These are phyloP conservation scores for Physcia stellaris DNA, from an alignment of 495 filamentous ascomycete genomes.

Conservation along the genomic window DNA sequence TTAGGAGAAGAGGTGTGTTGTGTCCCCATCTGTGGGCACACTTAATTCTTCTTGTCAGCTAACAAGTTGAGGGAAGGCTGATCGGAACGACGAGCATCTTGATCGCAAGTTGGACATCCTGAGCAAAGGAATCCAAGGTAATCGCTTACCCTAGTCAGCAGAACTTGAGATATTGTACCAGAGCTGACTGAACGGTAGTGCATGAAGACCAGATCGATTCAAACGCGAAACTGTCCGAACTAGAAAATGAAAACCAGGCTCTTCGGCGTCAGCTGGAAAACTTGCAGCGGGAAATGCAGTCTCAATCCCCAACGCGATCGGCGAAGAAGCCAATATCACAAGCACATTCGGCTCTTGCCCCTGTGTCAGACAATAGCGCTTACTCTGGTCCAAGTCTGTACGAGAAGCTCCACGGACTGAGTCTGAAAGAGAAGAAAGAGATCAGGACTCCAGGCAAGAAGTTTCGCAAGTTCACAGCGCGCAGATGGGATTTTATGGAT, in stretches of 20 bases:
- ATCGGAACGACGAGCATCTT: slow-evolving; percentile 62
- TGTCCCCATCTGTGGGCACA: too few relatives aligned
- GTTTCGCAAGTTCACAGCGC: slow-evolving; percentile 33
- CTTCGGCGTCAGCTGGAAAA: slow-evolving; percentile 30
- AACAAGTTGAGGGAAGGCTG: slow-evolving; percentile 24
- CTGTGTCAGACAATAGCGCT: slow-evolving; percentile 1
- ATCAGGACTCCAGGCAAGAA: slow-evolving; percentile 15
- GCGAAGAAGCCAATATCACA: slow-evolving; percentile 6
- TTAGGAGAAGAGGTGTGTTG: slow-evolving; percentile 57
- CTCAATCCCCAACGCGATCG: slow-evolving; percentile 27
- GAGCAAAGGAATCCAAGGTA: slow-evolving; percentile 50
- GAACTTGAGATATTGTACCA: slow-evolving; percentile 4
- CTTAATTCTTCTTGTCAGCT: slow-evolving; percentile 6
- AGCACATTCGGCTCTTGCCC: slow-evolving; percentile 12
- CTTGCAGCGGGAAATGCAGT: slow-evolving; percentile 33
- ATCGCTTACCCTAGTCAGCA: slow-evolving; percentile 13
- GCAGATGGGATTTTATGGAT: slow-evolving; percentile 43
- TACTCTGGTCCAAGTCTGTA: slow-evolving; percentile 23
- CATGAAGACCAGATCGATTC: slow-evolving; percentile 32
- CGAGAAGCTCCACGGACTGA: slow-evolving; percentile 13
- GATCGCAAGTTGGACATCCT: slow-evolving; percentile 85
- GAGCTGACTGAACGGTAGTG: slow-evolving; percentile 18
- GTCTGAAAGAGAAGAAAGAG: slow-evolving; percentile 25
- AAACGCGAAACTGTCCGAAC: slow-evolving; percentile 24
- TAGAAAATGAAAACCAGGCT: slow-evolving; percentile 35